These are phyloP conservation scores for Dinochytrium kinnereticum DNA, from an alignment of 371 early-diverging fungal species.

Conservation along the genomic window DNA sequence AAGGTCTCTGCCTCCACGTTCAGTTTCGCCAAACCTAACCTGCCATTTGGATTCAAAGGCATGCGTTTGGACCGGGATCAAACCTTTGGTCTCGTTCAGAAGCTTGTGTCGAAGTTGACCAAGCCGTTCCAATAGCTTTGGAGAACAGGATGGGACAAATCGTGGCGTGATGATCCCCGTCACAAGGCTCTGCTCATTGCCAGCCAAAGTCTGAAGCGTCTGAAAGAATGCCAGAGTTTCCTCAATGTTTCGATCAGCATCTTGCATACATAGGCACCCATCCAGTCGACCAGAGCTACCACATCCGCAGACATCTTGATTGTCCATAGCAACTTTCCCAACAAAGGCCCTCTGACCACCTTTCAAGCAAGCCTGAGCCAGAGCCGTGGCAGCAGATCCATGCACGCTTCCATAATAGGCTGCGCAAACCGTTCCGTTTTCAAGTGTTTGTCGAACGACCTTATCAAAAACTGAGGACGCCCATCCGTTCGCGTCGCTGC, in stretches of 20 bases:
- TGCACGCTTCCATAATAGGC: conserved; percentile 91
- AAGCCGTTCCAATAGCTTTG: conserved; percentile 68
- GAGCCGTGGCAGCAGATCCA: conserved; percentile 64
- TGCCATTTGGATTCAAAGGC: conserved; percentile 82
- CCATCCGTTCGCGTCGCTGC: conserved; percentile 56
- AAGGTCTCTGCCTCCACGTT: conserved; percentile 78
- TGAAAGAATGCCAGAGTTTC: conserved; percentile 58
- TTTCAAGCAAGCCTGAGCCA: conserved; percentile 69
- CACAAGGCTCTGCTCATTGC: conserved; percentile 45
- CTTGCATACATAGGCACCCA: conserved; percentile 75
- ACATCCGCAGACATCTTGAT: conserved; percentile 48
- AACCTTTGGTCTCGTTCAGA: conserved; percentile 46
- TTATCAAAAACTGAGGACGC: conserved; percentile 68
- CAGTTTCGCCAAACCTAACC: conserved; percentile 70
- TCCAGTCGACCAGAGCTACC: conserved; percentile 26
- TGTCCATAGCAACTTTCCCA: conserved; percentile 94
- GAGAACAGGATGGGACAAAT: conserved; percentile 85
- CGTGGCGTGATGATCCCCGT: conserved; percentile 87
- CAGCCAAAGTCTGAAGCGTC: neutral
- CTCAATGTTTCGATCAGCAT: conserved; percentile 59
- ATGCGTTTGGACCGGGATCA: conserved; percentile 65
- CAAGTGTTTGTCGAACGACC: conserved; percentile 69
- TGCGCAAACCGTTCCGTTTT: conserved; percentile 75
- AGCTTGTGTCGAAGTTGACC: conserved; percentile 51
- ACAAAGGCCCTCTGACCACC: conserved; percentile 89